Percentiles rank a stretch among this genome's conserved stretches.
Conservation (phyloP, 331 rosid species). For the Cydonia oblonga region DNA sequence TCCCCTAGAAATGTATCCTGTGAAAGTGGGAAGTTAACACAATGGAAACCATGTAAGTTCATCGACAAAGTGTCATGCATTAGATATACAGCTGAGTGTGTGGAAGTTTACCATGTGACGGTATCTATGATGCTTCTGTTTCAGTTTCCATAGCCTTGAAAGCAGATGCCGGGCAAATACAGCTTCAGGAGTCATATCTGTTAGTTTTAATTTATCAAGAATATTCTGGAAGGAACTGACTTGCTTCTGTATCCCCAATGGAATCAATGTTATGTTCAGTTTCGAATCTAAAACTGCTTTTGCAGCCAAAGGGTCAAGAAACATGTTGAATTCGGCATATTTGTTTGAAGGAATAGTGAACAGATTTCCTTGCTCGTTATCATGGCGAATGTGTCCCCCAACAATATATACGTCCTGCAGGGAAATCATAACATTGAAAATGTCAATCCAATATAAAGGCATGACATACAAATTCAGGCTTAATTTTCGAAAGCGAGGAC, state of each 20-base stretch:
- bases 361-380: conserved; percentile 46
- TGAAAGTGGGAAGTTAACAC: conserved; percentile 30
- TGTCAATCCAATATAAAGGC: neutral
- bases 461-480: neutral
- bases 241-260: conserved; percentile 40
- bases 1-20: conserved; percentile 66
- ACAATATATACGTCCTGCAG: conserved; percentile 63
- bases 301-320: conserved; percentile 67
- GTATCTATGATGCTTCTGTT: conserved; percentile 39
- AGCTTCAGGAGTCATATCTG: conserved; percentile 44
- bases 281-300: conserved; percentile 42
- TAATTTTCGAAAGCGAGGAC: neutral
- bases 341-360: conserved; percentile 58
- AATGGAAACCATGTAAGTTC: neutral
- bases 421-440: neutral
- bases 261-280: conserved; percentile 50
- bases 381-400: conserved; percentile 57
- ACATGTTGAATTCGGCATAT: conserved; percentile 77
- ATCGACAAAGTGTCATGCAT: neutral
- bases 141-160: conserved; percentile 32
- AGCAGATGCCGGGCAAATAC: conserved; percentile 37
- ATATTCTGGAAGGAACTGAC: conserved; percentile 37
- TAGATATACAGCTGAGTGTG: neutral
- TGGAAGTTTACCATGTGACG: conserved; percentile 46
- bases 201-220: conserved; percentile 13